A percentile compares a stretch with the other conserved stretches of the same genome.
Conservation (phyloP, 2,329 filamentous ascomycete genomes). For the Fusarium temperatum region DNA sequence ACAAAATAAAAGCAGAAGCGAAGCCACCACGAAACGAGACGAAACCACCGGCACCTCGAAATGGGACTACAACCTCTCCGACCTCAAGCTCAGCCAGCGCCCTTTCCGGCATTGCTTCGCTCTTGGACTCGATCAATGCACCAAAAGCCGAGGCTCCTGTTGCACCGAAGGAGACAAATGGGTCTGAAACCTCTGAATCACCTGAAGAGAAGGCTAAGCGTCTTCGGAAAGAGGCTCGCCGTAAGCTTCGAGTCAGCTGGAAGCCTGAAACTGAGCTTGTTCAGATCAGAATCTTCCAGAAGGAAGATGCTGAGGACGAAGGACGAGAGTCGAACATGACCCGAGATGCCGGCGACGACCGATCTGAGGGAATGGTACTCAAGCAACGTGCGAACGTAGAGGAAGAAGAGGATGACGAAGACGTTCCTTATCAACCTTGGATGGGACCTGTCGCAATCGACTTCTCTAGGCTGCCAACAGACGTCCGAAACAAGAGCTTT, state of each 20-base stretch:
- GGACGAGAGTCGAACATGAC: slow-evolving; percentile 74
- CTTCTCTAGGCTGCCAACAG: slow-evolving; percentile 57
- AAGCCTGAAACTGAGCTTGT: slow-evolving; percentile 73
- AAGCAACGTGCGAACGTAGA: slow-evolving; percentile 61
- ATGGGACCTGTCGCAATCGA: slow-evolving; percentile 57
- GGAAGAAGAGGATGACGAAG: slow-evolving; percentile 67
- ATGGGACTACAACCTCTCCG: slow-evolving; percentile 40
- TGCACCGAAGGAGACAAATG: slow-evolving; percentile 61
- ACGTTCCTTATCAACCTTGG: slow-evolving; percentile 63
- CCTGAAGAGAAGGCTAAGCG: slow-evolving; percentile 73
- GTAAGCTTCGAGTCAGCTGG: slow-evolving; percentile 76
- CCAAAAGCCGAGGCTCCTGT: slow-evolving; percentile 53
- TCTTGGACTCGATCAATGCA: slow-evolving; percentile 61
- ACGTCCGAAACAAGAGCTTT: slow-evolving; percentile 59
- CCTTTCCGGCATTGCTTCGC: slow-evolving; percentile 61
- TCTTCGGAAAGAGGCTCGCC: slow-evolving; percentile 75
- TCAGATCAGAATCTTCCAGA: slow-evolving; percentile 74
- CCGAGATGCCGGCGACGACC: slow-evolving; percentile 76
- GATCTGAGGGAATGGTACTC: slow-evolving; percentile 75
- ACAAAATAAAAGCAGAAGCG: slow-evolving; percentile 45
- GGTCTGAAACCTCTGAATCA: slow-evolving; percentile 68
- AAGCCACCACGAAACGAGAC: slow-evolving; percentile 44
- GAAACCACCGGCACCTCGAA: slow-evolving; percentile 42
- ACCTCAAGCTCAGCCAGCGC: slow-evolving; percentile 40
- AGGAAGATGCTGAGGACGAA: slow-evolving; percentile 75